Conservation (phyloP, 768 basidiomycete genomes). For the Cubamyces sp. region DNA sequence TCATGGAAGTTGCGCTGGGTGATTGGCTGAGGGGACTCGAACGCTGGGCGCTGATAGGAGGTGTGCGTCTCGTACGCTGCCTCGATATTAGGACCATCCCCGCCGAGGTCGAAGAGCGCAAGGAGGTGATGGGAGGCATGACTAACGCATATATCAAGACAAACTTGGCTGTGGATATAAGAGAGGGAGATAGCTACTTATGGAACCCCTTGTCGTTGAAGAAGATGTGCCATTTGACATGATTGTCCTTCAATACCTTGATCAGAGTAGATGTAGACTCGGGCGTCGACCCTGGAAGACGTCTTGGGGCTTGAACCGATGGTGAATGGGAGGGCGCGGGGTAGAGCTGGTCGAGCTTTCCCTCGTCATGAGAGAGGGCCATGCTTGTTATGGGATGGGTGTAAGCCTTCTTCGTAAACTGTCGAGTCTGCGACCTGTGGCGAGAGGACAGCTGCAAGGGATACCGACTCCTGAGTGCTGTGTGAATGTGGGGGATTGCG, state of each 20-base stretch:
- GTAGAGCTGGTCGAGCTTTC: constrained; percentile 38
- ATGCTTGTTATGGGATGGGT: not conserved
- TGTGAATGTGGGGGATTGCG: too few relatives aligned
- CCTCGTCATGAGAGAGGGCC: not conserved
- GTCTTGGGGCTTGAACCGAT: constrained; percentile 38
- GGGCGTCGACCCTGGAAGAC: constrained; percentile 40
- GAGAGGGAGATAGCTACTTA: constrained; percentile 30
- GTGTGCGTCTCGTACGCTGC: constrained; percentile 45
- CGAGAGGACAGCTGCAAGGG: too few relatives aligned
- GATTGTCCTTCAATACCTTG: constrained; percentile 35
- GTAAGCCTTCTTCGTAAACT: too few relatives aligned
- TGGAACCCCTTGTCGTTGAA: constrained; percentile 42
- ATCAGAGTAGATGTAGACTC: constrained; percentile 35
- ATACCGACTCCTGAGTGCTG: too few relatives aligned
- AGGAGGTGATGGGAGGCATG: constrained; percentile 63
- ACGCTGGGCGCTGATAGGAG: constrained; percentile 39
- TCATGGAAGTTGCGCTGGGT: constrained; percentile 51
- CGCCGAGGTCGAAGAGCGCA: constrained; percentile 64
- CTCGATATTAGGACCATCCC: constrained; percentile 42
- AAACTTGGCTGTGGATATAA: too few relatives aligned
- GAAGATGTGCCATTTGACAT: constrained; percentile 39
- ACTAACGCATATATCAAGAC: constrained; percentile 30
- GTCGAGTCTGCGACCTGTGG: too few relatives aligned
- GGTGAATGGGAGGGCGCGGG: constrained; percentile 36
- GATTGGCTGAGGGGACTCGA: constrained; percentile 48